Evolutionary conservation across 179 eudicot species (phyloP), one percentile per base, ranked within the genome.

Genomic region (Gypsophila paniculata): DNA sequence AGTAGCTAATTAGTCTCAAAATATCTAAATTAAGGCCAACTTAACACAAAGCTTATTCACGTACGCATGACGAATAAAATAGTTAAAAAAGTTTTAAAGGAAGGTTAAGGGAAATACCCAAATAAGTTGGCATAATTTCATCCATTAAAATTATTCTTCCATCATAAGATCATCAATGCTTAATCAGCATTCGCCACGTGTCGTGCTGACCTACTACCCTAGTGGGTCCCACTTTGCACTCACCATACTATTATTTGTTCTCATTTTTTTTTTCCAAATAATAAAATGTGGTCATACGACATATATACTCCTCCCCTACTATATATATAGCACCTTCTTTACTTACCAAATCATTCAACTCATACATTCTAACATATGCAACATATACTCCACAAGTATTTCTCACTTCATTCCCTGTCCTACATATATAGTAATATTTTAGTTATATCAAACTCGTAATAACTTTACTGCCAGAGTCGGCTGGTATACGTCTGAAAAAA

Each of bases 191-290:
- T 52, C 26, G 60, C 77, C 73, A 75, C 78, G 73, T 75, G 69
- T 75, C 61, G 68, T 67, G 38, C 22, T 67, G 38, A 49, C 42
- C 58, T 67, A 49, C 14, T 26, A n/a, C 58, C 55, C 59, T 65
- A 66, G 72, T 68, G 19, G 77, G 77, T 11, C 77, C 76, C 72
- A 11, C 13, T 57, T 22, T 38, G 23, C 72, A 74, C 77, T 67
- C 53, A 19, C 46, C 22, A 23, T 48, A 42, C 17, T 15, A 54
- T 54, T 21, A 26, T 14, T 10, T n/a, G n/a, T n/a, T n/a, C n/a
- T n/a, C n/a, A n/a, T n/a, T n/a, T n/a, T n/a, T n/a, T n/a, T 6
- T 25, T 51, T 21, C 18, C 29, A 32, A 42, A 23, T 49, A 34
- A 60, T 38, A 73, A 39, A 65, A 32, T 22, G 5, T 59, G 11